Percentiles rank a stretch among this genome's conserved stretches.
These are phyloP conservation scores for Raffaelea deltoideospora DNA, from an alignment of 2,329 filamentous ascomycete genomes.

Conservation along the genomic window DNA sequence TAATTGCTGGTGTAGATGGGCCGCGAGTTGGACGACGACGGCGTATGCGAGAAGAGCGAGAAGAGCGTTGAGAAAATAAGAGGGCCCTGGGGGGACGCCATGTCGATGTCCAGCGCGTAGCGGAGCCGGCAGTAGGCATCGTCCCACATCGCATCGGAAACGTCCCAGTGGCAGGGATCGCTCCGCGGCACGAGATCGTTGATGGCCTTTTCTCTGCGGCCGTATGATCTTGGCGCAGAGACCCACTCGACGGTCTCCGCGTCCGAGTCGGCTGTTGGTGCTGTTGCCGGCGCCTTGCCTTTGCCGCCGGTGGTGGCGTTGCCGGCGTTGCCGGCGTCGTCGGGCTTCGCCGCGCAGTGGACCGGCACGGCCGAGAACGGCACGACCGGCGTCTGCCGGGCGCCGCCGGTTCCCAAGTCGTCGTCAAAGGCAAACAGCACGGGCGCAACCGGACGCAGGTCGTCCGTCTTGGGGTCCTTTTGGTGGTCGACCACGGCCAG, in stretches of 20 bases:
- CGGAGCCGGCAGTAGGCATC: constrained; percentile 4
- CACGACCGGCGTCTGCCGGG: not conserved
- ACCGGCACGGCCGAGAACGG: constrained; percentile 8
- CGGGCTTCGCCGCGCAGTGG: not conserved
- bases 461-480: constrained; percentile 2
- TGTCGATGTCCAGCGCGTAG: constrained; percentile 9
- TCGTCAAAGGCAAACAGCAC: constrained; percentile 9
- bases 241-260: too few relatives aligned
- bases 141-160: constrained; percentile 7
- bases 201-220: too few relatives aligned
- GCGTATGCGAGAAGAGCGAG: too few relatives aligned
- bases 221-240: too few relatives aligned
- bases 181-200: constrained; percentile 2
- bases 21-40: not conserved
- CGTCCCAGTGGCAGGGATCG: constrained; percentile 4
- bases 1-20: constrained; percentile 5
- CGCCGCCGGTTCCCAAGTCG: constrained; percentile 2
- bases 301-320: too few relatives aligned
- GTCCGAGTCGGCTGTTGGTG: too few relatives aligned
- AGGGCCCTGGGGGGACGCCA: not conserved
- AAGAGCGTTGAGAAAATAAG: too few relatives aligned
- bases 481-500: constrained; percentile 7
- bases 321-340: too few relatives aligned
- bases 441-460: constrained; percentile 5
- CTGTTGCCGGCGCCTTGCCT: too few relatives aligned